Conservation (phyloP, 2,329 filamentous ascomycete species). For the Calonectria pseudoturangicola region DNA sequence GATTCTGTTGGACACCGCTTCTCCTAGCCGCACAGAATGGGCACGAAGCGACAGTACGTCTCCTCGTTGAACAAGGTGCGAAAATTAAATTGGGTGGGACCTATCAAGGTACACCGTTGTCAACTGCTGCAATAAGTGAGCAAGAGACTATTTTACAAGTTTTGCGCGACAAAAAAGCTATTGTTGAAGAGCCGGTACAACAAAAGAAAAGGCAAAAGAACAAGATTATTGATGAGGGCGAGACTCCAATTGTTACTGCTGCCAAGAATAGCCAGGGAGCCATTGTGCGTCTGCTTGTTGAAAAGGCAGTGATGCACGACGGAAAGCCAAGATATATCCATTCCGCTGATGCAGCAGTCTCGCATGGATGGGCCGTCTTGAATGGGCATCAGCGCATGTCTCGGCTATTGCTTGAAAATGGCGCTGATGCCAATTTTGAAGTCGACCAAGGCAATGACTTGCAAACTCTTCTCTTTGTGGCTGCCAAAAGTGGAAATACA, state of each 20-base stretch:
- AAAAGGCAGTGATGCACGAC: neutral
- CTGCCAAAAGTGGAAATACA: neutral
- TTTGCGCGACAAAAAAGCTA: neutral
- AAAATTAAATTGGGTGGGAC: neutral
- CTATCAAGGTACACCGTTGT: neutral
- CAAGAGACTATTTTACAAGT: neutral
- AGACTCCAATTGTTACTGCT: constrained; percentile 1
- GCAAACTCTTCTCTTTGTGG: constrained; percentile 3
- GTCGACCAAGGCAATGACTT: neutral
- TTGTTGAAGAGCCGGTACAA: neutral
- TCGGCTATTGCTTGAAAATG: neutral
- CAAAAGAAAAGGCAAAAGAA: neutral
- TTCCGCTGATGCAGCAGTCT: neutral
- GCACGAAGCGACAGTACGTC: neutral
- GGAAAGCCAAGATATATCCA: neutral
- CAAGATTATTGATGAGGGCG: neutral
- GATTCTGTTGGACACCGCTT: neutral
- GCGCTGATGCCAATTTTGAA: neutral
- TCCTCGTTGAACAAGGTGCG: neutral
- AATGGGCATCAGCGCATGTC: neutral
- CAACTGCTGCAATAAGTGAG: neutral
- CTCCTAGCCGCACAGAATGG: constrained; percentile 5
- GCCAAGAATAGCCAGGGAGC: constrained; percentile 1
- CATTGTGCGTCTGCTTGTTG: neutral
- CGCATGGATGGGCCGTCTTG: neutral